phyloP scores from a whole-genome alignment of 352 stramenopile genomes.

The Phytophthora fragariaefolia region DNA sequence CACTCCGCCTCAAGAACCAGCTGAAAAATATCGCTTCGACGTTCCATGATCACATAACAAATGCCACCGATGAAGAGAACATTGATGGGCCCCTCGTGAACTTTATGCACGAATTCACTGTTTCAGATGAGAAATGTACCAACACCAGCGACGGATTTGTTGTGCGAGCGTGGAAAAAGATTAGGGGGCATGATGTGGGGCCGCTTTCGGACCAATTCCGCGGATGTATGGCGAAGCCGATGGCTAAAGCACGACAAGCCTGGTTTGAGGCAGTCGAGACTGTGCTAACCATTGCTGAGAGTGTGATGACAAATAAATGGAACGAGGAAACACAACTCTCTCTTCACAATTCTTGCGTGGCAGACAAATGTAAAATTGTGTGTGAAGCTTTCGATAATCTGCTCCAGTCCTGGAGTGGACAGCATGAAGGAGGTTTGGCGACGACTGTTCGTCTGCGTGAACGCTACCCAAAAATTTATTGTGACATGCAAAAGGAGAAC shows the following conservation, averaged over 20 bases:
- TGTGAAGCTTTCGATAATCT: constrained; percentile 23
- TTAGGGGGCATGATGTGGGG: constrained; percentile 8
- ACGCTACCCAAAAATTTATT: constrained; percentile 8
- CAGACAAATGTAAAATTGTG: constrained; percentile 17
- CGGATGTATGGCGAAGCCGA: constrained; percentile 18
- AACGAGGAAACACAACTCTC: constrained; percentile 22
- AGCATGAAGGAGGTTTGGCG: constrained; percentile 19
- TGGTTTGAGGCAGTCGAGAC: constrained; percentile 36
- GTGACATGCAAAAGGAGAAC: constrained; percentile 21
- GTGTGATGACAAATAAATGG: constrained; percentile 6
- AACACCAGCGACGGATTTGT: constrained; percentile 6
- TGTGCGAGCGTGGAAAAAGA: constrained; percentile 6
- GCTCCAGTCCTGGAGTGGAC: constrained; percentile 8
- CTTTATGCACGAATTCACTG: constrained; percentile 29
- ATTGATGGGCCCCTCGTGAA: constrained; percentile 7
- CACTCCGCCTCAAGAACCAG: constrained; percentile 41
- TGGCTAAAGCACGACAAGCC: constrained; percentile 19
- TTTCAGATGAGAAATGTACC: constrained; percentile 17
- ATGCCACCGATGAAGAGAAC: background rate
- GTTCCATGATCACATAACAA: constrained; percentile 16
- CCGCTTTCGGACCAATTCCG: constrained; percentile 24
- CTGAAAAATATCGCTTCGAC: constrained; percentile 28
- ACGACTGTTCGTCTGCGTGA: constrained; percentile 18
- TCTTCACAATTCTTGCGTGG: constrained; percentile 10
- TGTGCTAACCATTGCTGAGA: constrained; percentile 13